phyloP scores from a whole-genome alignment of 768 basidiomycete species.

The Cystobasidium tubakii region DNA sequence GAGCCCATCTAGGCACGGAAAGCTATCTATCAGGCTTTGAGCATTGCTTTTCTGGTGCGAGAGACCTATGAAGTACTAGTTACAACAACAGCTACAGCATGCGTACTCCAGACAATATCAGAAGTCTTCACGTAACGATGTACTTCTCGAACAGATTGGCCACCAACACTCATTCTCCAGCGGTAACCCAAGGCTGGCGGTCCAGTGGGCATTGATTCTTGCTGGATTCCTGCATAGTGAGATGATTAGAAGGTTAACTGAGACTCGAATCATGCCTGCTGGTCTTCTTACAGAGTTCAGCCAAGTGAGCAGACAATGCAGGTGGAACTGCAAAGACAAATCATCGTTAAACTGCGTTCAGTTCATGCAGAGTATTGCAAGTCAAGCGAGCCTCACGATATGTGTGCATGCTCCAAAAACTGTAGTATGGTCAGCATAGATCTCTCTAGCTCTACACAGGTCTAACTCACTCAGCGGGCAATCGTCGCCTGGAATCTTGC shows the following conservation, averaged over 20 bases:
- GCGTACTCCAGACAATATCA: too few relatives aligned
- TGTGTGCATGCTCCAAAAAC: constrained; percentile 98
- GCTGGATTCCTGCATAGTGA: constrained; percentile 54
- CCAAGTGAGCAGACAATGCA: constrained; percentile 98
- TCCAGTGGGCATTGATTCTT: constrained; percentile 99
- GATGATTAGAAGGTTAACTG: not conserved
- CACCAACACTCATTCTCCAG: constrained; percentile 1
- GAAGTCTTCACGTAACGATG: not conserved
- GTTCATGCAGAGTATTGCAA: not conserved
- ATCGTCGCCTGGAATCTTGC: constrained; percentile 94
- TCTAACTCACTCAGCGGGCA: constrained; percentile 72
- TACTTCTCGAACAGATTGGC: not conserved
- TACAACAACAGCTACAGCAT: not conserved
- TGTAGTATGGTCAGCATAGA: constrained; percentile 48
- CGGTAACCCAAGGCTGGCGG: constrained; percentile 66
- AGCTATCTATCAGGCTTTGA: too few relatives aligned
- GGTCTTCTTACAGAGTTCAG: constrained; percentile 58
- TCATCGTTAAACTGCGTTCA: not conserved
- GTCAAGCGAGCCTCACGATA: constrained; percentile 50
- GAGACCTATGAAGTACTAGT: not conserved
- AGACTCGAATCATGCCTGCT: not conserved
- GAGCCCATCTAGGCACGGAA: too few relatives aligned
- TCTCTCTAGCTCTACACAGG: not conserved
- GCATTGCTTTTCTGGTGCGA: too few relatives aligned
- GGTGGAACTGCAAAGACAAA: constrained; percentile 61